phyloP scores from a whole-genome alignment of 257 asterid species.

The Leptodermis oblonga region DNA sequence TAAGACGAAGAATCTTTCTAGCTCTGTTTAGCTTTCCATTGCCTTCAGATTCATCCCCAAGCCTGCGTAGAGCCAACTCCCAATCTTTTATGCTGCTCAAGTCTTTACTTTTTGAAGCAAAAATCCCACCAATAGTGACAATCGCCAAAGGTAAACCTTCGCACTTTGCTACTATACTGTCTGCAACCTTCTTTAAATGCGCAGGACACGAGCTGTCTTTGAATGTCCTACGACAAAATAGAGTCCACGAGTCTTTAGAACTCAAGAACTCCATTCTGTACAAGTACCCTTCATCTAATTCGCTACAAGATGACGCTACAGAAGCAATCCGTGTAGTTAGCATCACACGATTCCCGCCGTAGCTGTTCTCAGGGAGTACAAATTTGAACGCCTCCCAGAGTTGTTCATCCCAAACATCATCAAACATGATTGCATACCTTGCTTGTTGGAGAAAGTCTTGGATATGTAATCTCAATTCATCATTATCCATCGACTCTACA shows the following conservation, averaged over 20 bases:
- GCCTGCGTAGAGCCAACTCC: background rate
- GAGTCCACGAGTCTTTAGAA: background rate
- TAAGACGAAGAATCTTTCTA: slow-evolving; percentile 11
- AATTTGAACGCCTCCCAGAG: background rate
- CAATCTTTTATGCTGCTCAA: slow-evolving; percentile 9
- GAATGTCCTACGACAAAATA: background rate
- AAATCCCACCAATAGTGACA: slow-evolving; percentile 19
- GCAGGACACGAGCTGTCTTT: background rate
- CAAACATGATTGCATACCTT: background rate
- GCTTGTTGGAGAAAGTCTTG: background rate
- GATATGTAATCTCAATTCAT: background rate
- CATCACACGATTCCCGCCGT: background rate
- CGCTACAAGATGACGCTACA: background rate
- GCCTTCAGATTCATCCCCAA: slow-evolving; percentile 9
- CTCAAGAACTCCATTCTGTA: background rate
- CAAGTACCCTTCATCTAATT: too few relatives aligned
- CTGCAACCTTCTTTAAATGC: background rate
- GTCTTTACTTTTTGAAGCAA: slow-evolving; percentile 20
- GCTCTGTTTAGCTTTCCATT: slow-evolving; percentile 4
- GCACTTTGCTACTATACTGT: background rate
- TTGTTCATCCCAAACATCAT: background rate
- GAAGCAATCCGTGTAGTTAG: background rate
- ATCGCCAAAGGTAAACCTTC: slow-evolving; percentile 6
- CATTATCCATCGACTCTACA: background rate
- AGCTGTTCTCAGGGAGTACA: background rate